Conservation (phyloP, 768 basidiomycete species). For the Suillus luteus region DNA sequence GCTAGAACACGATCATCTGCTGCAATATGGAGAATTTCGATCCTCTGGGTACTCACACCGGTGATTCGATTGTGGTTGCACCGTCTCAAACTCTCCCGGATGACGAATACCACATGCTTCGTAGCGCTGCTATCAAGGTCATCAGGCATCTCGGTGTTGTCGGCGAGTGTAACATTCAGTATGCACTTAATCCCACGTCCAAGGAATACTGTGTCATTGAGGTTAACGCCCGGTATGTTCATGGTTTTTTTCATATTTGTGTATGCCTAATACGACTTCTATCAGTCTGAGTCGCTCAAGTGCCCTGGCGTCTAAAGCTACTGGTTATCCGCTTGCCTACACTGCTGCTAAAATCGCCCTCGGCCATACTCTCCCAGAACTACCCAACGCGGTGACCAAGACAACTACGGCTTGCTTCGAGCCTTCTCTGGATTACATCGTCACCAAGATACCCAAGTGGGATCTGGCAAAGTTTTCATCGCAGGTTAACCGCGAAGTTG, state of each 20-base stretch:
- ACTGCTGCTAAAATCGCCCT: conserved; percentile 99
- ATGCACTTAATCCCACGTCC: conserved; percentile 91
- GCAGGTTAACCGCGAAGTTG: conserved; percentile 92
- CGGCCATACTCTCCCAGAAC: conserved; percentile 94
- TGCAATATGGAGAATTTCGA: conserved; percentile 99
- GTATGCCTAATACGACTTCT: conserved; percentile 8
- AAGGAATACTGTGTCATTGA: conserved; percentile 98
- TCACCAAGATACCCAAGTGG: conserved; percentile 99
- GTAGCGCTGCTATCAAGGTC: conserved; percentile 96
- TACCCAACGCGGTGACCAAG: conserved; percentile 99
- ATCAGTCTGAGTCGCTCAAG: conserved; percentile 78
- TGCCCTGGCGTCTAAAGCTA: conserved; percentile 97
- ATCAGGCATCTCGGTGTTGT: conserved; percentile 89
- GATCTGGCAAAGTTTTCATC: conserved; percentile 96
- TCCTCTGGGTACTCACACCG: conserved; percentile 97
- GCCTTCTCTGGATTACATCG: conserved; percentile 97
- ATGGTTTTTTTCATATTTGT: conserved; percentile 7
- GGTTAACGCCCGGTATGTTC: conserved; percentile 83
- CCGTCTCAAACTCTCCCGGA: conserved; percentile 98
- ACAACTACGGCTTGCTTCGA: conserved; percentile 99
- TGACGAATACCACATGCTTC: conserved; percentile 98
- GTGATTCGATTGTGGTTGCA: conserved; percentile 98
- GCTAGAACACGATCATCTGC: conserved; percentile 96
- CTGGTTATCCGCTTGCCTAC: conserved; percentile 98
- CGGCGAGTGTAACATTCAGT: conserved; percentile 97